Percentiles rank a stretch among this genome's conserved stretches.
phyloP scores from a whole-genome alignment of 495 filamentous ascomycete genomes.

The Zalerion maritima region DNA sequence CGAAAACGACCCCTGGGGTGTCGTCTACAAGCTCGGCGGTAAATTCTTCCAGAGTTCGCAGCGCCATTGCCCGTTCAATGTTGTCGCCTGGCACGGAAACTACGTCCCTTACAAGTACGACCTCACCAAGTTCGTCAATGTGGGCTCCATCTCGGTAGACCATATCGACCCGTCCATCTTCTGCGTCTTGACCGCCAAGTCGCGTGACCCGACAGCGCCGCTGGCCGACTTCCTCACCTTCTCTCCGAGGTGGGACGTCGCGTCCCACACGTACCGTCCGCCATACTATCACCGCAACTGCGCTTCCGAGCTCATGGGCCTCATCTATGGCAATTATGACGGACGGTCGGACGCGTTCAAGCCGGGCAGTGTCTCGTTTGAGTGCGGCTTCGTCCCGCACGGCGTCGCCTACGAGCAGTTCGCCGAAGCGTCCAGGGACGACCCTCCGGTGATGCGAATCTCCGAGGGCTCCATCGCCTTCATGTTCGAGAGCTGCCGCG shows the following conservation, averaged over 20 bases:
- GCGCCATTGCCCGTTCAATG: conserved; percentile 63
- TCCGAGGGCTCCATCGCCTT: conserved; percentile 36
- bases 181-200: conserved; percentile 64
- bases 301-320: conserved; percentile 35
- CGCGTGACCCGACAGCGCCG: conserved; percentile 19
- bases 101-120: conserved; percentile 87
- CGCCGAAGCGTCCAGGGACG: conserved; percentile 24
- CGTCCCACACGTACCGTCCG: conserved; percentile 64
- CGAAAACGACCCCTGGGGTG: conserved; percentile 30
- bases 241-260: conserved; percentile 67
- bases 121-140: conserved; percentile 62
- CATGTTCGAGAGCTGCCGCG: conserved; percentile 49
- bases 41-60: conserved; percentile 49
- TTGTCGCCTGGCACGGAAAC: conserved; percentile 69
- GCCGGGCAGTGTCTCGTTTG: conserved; percentile 40
- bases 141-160: conserved; percentile 60
- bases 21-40: conserved; percentile 48
- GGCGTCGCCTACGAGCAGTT: conserved; percentile 42
- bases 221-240: conserved; percentile 42
- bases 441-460: conserved; percentile 31
- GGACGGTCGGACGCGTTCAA: conserved; percentile 40
- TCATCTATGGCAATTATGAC: conserved; percentile 39
- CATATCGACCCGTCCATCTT: conserved; percentile 75
- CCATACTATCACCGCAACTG: conserved; percentile 71
- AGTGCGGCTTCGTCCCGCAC: conserved; percentile 43